Evolutionary conservation across 2,329 filamentous ascomycete genomes (phyloP), one percentile per base, ranked within the genome.

Genomic region (Clarireedia monteithiana): DNA sequence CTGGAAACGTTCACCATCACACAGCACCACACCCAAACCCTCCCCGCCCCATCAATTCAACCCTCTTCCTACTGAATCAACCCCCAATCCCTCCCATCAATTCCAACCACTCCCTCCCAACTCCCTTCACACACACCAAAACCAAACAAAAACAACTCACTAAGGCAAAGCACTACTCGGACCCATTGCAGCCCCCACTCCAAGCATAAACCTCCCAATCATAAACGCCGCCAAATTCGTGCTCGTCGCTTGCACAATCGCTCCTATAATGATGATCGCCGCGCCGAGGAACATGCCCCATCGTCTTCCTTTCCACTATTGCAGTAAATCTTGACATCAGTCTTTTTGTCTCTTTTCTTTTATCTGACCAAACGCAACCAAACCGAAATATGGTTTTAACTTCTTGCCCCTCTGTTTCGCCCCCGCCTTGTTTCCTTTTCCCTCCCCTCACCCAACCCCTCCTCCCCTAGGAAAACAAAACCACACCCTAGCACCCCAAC

Each of bases 141-240:
- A 12, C 27, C 3, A 30, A 9, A 30, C 7, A 30, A 9, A 46
- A 14, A 6, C 3, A 5, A 45, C 53, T 26, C 17, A 55, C 53
- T 55, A 55, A 10, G 53, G 53, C 10, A 55, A 26, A 3, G 53
- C 53, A 10, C 46, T 50, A 45, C 53, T 55, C 5, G 53, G 53
- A 38, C 53, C 53, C 53, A 55, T 55, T 6, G 53, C 53, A 15
- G 53, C 53, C 9, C 53, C 53, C 6, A 55, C 53, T 5, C 81
- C 81, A 5, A 84, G 75, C 36, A 84, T 67, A 67, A 84, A 83
- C 26, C 80, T 74, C 4, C 79, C 79, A 17, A 56, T 59, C 64
- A 77, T 74, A 61, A 77, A 77, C 48, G 74, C 71, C 3, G 63
- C 64, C 26, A 68, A 63, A 42, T 53, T 67, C 49, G 67, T 63